Evolutionary conservation across 352 stramenopile genomes (phyloP).

Genomic region (Globisporangium splendens): DNA sequence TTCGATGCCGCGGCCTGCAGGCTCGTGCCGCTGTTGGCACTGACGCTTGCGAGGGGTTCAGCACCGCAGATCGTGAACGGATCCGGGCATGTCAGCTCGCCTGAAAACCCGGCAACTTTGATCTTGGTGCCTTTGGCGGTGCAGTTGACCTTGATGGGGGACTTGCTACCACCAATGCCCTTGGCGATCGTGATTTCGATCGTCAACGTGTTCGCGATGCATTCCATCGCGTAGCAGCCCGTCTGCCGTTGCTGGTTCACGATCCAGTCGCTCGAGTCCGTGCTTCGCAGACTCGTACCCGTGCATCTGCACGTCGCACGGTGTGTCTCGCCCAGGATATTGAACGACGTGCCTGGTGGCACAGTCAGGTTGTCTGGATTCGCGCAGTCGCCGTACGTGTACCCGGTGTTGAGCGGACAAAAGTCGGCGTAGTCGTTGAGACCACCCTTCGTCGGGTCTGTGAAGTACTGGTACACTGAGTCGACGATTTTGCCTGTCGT

Average conservation of each 20-base stretch:
- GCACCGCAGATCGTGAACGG: conserved; percentile 47
- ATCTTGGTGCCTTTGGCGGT: conserved; percentile 33
- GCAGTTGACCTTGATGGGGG: conserved; percentile 38
- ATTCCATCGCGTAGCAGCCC: conserved; percentile 77
- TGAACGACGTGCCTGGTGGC: conserved; percentile 46
- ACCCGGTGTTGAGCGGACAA: conserved; percentile 76
- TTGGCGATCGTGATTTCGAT: conserved; percentile 43
- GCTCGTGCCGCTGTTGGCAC: background rate
- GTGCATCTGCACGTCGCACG: conserved; percentile 72
- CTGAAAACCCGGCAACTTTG: conserved; percentile 41
- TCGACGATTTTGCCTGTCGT: conserved; percentile 40
- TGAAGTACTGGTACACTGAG: conserved; percentile 59
- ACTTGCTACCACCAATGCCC: background rate
- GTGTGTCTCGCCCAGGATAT: conserved; percentile 78
- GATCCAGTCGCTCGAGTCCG: conserved; percentile 52
- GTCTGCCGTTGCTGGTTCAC: conserved; percentile 58
- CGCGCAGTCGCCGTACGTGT: conserved; percentile 62
- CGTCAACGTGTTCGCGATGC: conserved; percentile 21
- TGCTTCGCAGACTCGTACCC: conserved; percentile 54
- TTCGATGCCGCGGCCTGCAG: background rate
- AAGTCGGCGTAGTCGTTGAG: conserved; percentile 72
- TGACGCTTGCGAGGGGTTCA: background rate
- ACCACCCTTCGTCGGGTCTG: conserved; percentile 39
- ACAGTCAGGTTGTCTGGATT: conserved; percentile 47
- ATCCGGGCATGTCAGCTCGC: conserved; percentile 61